Percentiles rank a stretch among this genome's conserved stretches.
These are phyloP conservation scores for Suillus occidentalis DNA, from an alignment of 768 basidiomycete species.

Conservation along the genomic window DNA sequence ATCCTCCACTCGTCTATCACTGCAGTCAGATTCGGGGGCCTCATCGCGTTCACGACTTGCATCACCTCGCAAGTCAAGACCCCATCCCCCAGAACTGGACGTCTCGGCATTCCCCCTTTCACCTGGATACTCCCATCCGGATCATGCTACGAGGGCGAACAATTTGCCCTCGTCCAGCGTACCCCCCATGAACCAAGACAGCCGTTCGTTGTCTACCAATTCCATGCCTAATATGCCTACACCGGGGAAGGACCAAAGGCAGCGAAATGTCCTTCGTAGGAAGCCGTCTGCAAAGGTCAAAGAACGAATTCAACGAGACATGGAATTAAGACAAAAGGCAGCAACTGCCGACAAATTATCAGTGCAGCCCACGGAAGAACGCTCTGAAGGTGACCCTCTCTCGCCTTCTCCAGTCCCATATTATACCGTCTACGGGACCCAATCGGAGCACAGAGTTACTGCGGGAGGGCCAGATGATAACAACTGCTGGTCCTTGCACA, in stretches of 20 bases:
- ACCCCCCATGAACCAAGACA: constrained; percentile 16
- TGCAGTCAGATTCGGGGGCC: constrained; percentile 17
- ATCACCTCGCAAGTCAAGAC: constrained; percentile 22
- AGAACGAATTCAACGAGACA: constrained; percentile 1
- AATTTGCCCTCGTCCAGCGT: neutral
- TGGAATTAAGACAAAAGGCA: neutral
- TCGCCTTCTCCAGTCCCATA: constrained; percentile 40
- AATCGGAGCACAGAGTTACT: constrained; percentile 44
- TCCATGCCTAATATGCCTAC: neutral
- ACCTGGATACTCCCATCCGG: constrained; percentile 16
- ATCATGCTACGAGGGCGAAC: constrained; percentile 14
- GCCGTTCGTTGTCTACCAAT: neutral
- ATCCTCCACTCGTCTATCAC: constrained; percentile 23
- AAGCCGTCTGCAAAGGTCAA: constrained; percentile 29
- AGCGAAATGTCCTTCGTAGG: constrained; percentile 34
- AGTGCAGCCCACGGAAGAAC: constrained; percentile 15
- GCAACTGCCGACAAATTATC: constrained; percentile 6
- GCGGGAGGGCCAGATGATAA: constrained; percentile 44
- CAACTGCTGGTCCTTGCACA: constrained; percentile 11
- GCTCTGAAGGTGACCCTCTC: constrained; percentile 22
- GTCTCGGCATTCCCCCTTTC: constrained; percentile 15
- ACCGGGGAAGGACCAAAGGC: constrained; percentile 18
- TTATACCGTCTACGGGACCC: constrained; percentile 55
- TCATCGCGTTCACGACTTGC: constrained; percentile 9
- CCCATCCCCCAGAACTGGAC: constrained; percentile 19